Evolutionary conservation across 257 asterid species (phyloP).

Genomic region (Solanum virginianum): DNA sequence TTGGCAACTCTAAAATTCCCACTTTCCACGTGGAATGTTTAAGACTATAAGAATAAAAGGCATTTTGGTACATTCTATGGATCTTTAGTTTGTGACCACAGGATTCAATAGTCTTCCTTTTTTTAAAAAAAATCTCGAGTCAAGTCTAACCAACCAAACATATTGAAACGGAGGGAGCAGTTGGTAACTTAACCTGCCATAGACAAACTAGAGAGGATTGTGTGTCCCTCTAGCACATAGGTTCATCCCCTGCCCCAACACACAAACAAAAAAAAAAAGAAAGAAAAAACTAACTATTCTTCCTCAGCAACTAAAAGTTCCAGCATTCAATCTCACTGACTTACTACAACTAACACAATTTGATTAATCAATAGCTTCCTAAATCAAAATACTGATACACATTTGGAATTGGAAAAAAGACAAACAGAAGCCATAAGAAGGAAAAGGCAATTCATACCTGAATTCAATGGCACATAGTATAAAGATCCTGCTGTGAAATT

Average conservation of each 20-base stretch:
- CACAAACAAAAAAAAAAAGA: neutral
- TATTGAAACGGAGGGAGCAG: neutral
- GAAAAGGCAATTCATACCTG: slow-evolving; percentile 33
- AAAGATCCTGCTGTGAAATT: slow-evolving; percentile 75
- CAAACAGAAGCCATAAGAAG: neutral
- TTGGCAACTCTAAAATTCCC: neutral
- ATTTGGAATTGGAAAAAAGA: neutral
- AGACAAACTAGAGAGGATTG: neutral
- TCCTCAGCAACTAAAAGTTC: neutral
- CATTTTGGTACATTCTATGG: too few relatives aligned
- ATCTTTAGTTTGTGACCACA: too few relatives aligned
- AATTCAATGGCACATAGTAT: slow-evolving; percentile 69
- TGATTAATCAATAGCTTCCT: neutral
- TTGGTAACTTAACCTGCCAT: neutral
- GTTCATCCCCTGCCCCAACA: neutral
- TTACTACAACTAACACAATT: neutral
- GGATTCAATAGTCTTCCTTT: neutral
- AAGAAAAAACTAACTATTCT: neutral
- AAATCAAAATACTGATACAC: neutral
- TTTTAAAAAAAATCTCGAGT: neutral
- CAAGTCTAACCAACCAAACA: neutral
- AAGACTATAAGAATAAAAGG: too few relatives aligned
- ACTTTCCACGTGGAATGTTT: neutral
- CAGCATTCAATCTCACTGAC: slow-evolving; percentile 1
- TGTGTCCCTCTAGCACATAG: neutral